Evolutionary conservation across 2,329 filamentous ascomycete species (phyloP).

Genomic region (Chrysoporthe puriensis): DNA sequence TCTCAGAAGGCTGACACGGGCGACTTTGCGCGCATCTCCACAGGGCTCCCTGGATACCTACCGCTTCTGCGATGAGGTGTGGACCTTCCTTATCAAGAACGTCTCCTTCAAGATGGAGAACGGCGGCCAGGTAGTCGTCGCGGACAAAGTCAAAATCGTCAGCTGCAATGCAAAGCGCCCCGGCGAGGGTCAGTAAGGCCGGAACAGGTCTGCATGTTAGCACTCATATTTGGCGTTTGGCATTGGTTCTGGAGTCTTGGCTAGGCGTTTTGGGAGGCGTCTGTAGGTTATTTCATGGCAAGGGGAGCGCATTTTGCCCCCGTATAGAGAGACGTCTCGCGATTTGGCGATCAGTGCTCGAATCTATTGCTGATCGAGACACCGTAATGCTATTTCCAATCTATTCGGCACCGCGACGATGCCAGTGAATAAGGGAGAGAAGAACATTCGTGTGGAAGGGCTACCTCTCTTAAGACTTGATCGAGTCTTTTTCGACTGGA

Average conservation of each 20-base stretch:
- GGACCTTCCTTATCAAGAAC: conserved; percentile 99
- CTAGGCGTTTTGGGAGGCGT: conserved; percentile 1
- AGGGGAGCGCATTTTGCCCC: not conserved
- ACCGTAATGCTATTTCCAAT: not conserved
- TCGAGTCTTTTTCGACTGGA: not conserved
- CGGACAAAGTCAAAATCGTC: conserved; percentile 97
- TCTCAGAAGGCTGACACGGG: conserved; percentile 17
- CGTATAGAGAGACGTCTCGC: not conserved
- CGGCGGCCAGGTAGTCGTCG: conserved; percentile 69
- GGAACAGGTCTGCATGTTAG: not conserved
- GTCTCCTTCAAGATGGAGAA: conserved; percentile 98
- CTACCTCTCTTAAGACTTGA: not conserved
- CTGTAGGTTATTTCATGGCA: not conserved
- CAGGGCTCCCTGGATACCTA: conserved; percentile 97
- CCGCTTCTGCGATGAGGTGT: conserved; percentile 99
- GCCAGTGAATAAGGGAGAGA: not conserved
- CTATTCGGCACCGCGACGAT: not conserved
- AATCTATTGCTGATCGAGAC: not conserved
- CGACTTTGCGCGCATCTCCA: conserved; percentile 29
- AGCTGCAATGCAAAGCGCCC: conserved; percentile 88
- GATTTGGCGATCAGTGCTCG: not conserved
- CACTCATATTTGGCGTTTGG: conserved; percentile 10
- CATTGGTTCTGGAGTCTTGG: not conserved
- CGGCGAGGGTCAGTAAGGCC: conserved; percentile 42
- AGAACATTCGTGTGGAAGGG: not conserved